Conservation (phyloP, 805 yeast genomes). For the Cyberlindnera veronae region DNA sequence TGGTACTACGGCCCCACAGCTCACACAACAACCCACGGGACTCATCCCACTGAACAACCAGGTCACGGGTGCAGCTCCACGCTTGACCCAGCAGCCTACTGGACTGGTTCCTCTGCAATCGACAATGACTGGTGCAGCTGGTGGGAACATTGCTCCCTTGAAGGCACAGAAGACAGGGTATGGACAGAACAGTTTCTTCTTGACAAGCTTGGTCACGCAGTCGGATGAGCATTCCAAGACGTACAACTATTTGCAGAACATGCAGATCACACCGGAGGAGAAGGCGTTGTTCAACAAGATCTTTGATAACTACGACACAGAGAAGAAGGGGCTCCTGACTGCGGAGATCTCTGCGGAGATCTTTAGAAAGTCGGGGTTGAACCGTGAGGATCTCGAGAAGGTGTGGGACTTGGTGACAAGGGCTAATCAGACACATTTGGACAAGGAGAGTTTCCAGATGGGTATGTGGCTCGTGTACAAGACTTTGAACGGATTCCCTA, state of each 20-base stretch:
- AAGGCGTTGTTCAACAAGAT: slow-evolving; percentile 82
- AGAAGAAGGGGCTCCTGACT: slow-evolving; percentile 62
- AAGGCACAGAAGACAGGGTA: slow-evolving; percentile 43
- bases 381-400: slow-evolving; percentile 80
- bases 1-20: slow-evolving; percentile 31
- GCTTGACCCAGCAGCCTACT: slow-evolving; percentile 53
- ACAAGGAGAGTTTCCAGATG: slow-evolving; percentile 90
- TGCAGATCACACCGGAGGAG: slow-evolving; percentile 74
- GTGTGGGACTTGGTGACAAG: slow-evolving; percentile 90
- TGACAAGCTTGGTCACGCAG: slow-evolving; percentile 63
- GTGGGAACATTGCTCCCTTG: slow-evolving; percentile 26
- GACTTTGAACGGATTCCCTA: slow-evolving; percentile 77
- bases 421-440: slow-evolving; percentile 79
- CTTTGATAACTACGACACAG: slow-evolving; percentile 85
- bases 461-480: slow-evolving; percentile 97
- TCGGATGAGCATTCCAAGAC: slow-evolving; percentile 30
- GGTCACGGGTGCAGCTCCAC: slow-evolving; percentile 31
- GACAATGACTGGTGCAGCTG: background rate
- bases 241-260: slow-evolving; percentile 29
- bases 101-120: slow-evolving; percentile 51
- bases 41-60: slow-evolving; percentile 19
- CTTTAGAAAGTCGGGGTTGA: slow-evolving; percentile 86
- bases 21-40: slow-evolving; percentile 12
- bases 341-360: slow-evolving; percentile 86
- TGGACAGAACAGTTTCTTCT: slow-evolving; percentile 39